These are phyloP conservation scores for Cryptococcus sp. DNA, from an alignment of 1,284 basidiomycete genomes.

Conservation along the genomic window DNA sequence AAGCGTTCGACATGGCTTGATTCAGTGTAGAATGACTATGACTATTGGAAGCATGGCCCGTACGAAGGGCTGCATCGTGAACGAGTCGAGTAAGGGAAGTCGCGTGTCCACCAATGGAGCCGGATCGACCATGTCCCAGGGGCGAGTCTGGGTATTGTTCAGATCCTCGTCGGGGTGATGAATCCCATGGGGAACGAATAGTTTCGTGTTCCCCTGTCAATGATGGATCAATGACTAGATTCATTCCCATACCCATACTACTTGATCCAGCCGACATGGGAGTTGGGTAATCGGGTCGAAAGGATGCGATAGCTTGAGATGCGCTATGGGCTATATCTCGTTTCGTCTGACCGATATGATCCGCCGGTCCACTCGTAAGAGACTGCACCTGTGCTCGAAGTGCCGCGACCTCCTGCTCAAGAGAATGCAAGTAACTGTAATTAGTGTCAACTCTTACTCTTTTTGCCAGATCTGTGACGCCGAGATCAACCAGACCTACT, in stretches of 20 bases:
- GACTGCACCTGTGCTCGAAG: conserved; percentile 45
- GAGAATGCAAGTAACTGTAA: conserved; percentile 45
- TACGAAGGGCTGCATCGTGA: conserved; percentile 43
- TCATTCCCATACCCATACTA: conserved; percentile 5
- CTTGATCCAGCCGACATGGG: conserved; percentile 14
- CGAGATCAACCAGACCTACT: conserved; percentile 33
- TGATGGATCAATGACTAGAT: neutral
- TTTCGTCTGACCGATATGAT: conserved; percentile 20
- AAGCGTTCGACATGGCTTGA: conserved; percentile 10
- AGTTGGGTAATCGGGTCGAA: conserved; percentile 10
- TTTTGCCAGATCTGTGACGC: neutral
- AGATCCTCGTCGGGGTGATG: conserved; percentile 22
- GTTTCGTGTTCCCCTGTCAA: conserved; percentile 2
- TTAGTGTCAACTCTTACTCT: neutral
- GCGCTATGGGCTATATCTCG: conserved; percentile 21
- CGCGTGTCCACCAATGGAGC: conserved; percentile 22
- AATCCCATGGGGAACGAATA: conserved; percentile 16
- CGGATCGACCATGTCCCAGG: conserved; percentile 8
- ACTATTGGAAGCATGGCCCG: conserved; percentile 38
- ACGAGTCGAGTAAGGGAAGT: conserved; percentile 45
- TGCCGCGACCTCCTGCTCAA: conserved; percentile 47
- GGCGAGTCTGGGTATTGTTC: conserved; percentile 23
- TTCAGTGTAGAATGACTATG: conserved; percentile 12
- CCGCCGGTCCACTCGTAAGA: conserved; percentile 14
- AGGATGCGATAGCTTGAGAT: conserved; percentile 23